Conservation (phyloP, 2,329 filamentous ascomycete genomes). For the Malbranchea cinnamomea region DNA sequence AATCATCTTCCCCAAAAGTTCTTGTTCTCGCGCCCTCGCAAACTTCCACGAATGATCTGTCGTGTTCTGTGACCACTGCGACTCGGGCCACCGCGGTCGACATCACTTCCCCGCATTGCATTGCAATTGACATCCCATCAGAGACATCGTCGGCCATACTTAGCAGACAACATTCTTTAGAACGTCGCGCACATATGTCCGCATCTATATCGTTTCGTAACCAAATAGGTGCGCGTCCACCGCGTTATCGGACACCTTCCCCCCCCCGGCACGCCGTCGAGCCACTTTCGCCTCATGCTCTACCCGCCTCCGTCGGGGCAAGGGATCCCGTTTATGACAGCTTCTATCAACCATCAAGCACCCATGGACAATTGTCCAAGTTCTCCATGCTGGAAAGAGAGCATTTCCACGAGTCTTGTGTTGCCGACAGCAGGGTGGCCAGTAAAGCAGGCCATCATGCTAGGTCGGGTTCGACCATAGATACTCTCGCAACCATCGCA, state of each 20-base stretch:
- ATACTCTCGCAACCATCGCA: slow-evolving; percentile 36
- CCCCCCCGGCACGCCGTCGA: slow-evolving; percentile 33
- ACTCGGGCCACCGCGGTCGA: too few species aligned
- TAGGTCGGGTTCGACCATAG: slow-evolving; percentile 32
- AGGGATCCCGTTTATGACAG: slow-evolving; percentile 11
- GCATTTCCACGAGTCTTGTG: background rate
- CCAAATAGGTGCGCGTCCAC: slow-evolving; percentile 17
- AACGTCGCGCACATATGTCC: slow-evolving; percentile 17
- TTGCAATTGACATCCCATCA: slow-evolving; percentile 13
- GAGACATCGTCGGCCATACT: slow-evolving; percentile 8
- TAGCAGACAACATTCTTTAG: slow-evolving; percentile 5
- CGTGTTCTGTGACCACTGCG: too few species aligned
- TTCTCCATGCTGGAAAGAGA: background rate
- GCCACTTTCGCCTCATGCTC: slow-evolving; percentile 27
- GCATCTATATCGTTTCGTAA: slow-evolving; percentile 23
- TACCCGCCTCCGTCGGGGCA: slow-evolving; percentile 17
- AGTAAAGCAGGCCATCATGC: slow-evolving; percentile 21
- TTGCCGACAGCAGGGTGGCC: slow-evolving; percentile 1
- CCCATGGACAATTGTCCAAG: slow-evolving; percentile 7
- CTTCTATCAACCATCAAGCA: slow-evolving; percentile 5
- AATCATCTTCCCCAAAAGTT: too few species aligned
- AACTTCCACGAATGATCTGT: too few species aligned
- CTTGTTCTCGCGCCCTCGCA: too few species aligned
- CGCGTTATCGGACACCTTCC: slow-evolving; percentile 32
- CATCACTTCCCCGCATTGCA: too few species aligned